Evolutionary conservation across 345 rosid species (phyloP).

Genomic region (Tarenaya hassleriana): DNA sequence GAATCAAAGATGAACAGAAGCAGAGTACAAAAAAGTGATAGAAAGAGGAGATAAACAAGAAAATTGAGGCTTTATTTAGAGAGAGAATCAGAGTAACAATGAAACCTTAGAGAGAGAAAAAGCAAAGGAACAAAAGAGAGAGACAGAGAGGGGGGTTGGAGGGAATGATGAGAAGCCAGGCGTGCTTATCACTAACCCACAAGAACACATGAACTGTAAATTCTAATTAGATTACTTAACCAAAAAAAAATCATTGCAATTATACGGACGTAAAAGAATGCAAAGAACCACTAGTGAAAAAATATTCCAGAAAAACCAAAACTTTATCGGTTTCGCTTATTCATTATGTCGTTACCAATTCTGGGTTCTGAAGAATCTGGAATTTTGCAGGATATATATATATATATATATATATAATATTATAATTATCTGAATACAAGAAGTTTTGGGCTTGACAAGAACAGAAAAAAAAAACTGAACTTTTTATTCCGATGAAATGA

Average conservation of each 20-base stretch:
- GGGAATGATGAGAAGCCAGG: slow-evolving; percentile 90
- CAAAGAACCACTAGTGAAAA: neutral
- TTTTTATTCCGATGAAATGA: too few relatives aligned
- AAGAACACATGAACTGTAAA: slow-evolving; percentile 30
- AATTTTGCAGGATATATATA: slow-evolving; percentile 2
- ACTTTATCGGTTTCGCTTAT: slow-evolving; percentile 14
- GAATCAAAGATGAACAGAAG: slow-evolving; percentile 23
- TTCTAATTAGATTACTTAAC: slow-evolving; percentile 6
- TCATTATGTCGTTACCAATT: slow-evolving; percentile 21
- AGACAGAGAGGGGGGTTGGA: slow-evolving; percentile 31
- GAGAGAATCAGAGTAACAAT: slow-evolving; percentile 28
- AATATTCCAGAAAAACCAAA: neutral
- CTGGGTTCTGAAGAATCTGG: slow-evolving; percentile 12
- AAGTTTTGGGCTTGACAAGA: too few relatives aligned
- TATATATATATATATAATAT: too few relatives aligned
- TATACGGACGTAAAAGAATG: too few relatives aligned
- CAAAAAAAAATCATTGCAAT: neutral
- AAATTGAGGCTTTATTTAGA: slow-evolving; percentile 27
- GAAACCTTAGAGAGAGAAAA: slow-evolving; percentile 29
- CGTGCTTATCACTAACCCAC: slow-evolving; percentile 91
- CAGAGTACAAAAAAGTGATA: slow-evolving; percentile 22
- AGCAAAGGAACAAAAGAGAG: slow-evolving; percentile 3
- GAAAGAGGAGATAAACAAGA: slow-evolving; percentile 20
- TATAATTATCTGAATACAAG: too few relatives aligned
- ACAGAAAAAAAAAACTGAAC: too few relatives aligned